Conservation (phyloP, 495 filamentous ascomycete species). For the Alectoria sarmentosa region DNA sequence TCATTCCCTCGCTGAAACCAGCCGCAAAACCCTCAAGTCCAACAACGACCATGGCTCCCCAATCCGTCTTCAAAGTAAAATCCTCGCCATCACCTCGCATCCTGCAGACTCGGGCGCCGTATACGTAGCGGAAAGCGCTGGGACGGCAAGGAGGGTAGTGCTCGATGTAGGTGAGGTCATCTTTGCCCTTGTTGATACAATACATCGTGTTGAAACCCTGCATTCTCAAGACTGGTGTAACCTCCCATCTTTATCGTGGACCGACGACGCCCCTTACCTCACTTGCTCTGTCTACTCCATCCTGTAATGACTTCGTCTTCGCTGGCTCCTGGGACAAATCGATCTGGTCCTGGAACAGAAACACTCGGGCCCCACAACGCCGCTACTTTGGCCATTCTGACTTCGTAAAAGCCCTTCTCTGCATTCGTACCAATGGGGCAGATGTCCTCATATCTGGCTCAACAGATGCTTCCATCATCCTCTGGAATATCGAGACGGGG, state of each 20-base stretch:
- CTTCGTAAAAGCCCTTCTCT: conserved; percentile 75
- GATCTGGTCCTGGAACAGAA: conserved; percentile 73
- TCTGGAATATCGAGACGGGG: conserved; percentile 68
- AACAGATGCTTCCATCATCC: conserved; percentile 76
- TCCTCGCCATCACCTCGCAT: conserved; percentile 68
- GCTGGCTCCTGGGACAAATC: conserved; percentile 91
- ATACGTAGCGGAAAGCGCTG: conserved; percentile 77
- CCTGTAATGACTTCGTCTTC: conserved; percentile 54
- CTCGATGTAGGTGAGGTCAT: conserved; percentile 63
- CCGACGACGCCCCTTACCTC: conserved; percentile 74
- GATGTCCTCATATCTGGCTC: conserved; percentile 75
- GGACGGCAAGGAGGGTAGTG: conserved; percentile 61
- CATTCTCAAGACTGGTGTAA: conserved; percentile 40
- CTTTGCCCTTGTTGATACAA: background rate
- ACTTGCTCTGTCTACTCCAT: conserved; percentile 54
- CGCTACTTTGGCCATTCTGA: conserved; percentile 73
- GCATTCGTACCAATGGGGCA: conserved; percentile 25
- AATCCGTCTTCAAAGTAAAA: conserved; percentile 73
- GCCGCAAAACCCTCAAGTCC: conserved; percentile 71
- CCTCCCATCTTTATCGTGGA: conserved; percentile 55
- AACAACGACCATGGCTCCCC: conserved; percentile 77
- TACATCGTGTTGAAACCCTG: conserved; percentile 10
- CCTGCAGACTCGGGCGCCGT: conserved; percentile 54
- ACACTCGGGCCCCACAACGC: conserved; percentile 41
- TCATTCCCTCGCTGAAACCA: conserved; percentile 61